Percentiles rank a stretch among this genome's conserved stretches.
phyloP scores from a whole-genome alignment of 306 rosid genomes.

The Vigna reflexopilosa region DNA sequence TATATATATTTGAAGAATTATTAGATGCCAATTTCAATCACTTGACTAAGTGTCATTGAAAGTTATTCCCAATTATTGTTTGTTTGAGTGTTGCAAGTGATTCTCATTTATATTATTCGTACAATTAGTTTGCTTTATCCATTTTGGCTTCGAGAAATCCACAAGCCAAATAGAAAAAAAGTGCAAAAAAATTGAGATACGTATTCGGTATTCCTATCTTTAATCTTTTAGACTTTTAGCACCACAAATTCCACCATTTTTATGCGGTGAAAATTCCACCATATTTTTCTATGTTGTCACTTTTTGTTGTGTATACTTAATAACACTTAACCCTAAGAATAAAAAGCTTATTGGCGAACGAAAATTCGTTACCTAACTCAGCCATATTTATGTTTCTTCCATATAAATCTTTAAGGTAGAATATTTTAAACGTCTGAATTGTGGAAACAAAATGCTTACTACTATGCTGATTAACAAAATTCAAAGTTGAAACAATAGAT shows the following conservation, averaged over 20 bases:
- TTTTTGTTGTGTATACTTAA: conserved; percentile 24
- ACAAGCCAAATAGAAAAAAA: conserved; percentile 40
- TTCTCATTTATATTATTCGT: conserved; percentile 47
- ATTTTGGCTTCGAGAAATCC: conserved; percentile 47
- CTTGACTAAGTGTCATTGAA: conserved; percentile 58
- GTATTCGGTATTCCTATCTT: conserved; percentile 51
- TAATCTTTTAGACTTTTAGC: conserved; percentile 49
- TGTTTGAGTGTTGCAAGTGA: conserved; percentile 47
- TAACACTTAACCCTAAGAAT: conserved; percentile 10
- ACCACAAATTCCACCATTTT: conserved; percentile 35
- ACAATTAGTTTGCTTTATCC: conserved; percentile 44
- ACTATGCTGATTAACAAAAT: conserved; percentile 2
- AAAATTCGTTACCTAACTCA: conserved; percentile 28
- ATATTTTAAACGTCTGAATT: conserved; percentile 19
- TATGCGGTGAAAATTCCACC: conserved; percentile 12
- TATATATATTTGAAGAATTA: conserved; percentile 27
- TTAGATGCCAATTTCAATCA: conserved; percentile 46
- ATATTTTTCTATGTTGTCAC: conserved; percentile 17
- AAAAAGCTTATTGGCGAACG: background rate
- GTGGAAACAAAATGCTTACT: conserved; percentile 25
- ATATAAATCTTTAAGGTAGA: background rate
- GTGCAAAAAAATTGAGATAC: conserved; percentile 18
- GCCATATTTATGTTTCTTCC: background rate
- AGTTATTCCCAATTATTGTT: conserved; percentile 58
- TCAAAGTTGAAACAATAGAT: background rate